phyloP scores from a whole-genome alignment of 2,329 filamentous ascomycete species.

The Endoconidiophora laricicola region DNA sequence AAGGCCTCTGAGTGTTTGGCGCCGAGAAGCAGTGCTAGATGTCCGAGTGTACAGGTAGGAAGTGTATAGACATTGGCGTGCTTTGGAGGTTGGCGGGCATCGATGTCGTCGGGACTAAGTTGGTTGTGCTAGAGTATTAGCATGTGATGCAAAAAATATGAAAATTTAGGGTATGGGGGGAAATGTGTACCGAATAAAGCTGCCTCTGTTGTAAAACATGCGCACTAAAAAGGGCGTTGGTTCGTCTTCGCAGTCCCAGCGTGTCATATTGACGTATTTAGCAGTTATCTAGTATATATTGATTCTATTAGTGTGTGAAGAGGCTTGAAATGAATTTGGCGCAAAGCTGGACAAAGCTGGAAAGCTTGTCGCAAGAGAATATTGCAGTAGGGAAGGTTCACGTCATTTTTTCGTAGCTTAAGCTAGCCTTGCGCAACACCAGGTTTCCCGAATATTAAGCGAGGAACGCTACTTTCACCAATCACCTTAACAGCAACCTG shows the following conservation, averaged over 20 bases:
- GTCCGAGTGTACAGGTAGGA: slow-evolving; percentile 61
- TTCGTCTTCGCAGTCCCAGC: slow-evolving; percentile 8
- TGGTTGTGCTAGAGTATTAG: not conserved
- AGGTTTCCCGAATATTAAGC: slow-evolving; percentile 2
- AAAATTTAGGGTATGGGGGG: not conserved
- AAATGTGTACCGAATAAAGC: slow-evolving; percentile 47
- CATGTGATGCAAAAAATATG: not conserved
- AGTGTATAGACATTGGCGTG: slow-evolving; percentile 76
- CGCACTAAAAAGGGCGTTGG: slow-evolving; percentile 72
- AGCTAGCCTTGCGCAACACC: not conserved
- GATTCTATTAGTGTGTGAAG: not conserved
- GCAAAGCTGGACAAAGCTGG: no score
- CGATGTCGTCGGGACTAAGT: slow-evolving; percentile 52
- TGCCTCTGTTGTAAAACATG: slow-evolving; percentile 62
- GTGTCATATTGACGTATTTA: not conserved
- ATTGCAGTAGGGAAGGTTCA: no score
- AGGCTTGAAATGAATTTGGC: not conserved
- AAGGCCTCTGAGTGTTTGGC: slow-evolving; percentile 48
- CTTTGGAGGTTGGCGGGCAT: slow-evolving; percentile 39
- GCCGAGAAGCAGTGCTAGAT: slow-evolving; percentile 63
- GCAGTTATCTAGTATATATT: not conserved
- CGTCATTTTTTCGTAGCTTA: not conserved
- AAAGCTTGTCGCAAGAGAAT: no score
- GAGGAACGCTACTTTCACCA: not conserved
- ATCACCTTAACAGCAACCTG: no score